Evolutionary conservation across 2,329 filamentous ascomycete species (phyloP), one percentile per base, ranked within the genome.

Genomic region (Tolypocladium cylindrosporum): DNA sequence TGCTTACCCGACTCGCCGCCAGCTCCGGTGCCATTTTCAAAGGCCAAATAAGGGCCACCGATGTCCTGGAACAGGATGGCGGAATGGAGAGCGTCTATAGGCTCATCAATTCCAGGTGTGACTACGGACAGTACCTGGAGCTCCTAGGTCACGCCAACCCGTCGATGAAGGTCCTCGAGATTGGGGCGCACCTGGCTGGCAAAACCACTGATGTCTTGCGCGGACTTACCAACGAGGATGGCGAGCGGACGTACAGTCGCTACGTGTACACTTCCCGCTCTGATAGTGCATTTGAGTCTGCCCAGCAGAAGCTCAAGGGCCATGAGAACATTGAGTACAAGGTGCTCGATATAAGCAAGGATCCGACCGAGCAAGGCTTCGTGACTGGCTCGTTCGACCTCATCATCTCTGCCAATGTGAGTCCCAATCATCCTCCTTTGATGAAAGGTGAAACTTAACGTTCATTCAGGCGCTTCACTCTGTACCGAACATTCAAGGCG

Each of bases 111-210:
- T 42, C 58, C 45, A 48, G 59, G 45, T 45, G 39, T 41, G 40
- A 43, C 19, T 37, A 45, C 19, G 31, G 16, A 34, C 24, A n/a
- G n/a, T 41, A 56, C 14, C 31, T 45, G 14, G 19, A 45, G 40
- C 42, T 50, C 48, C 42, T 58, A n/a, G 19, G 34, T 24, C 58
- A 63, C 42, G 16, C 27, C 16, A 55, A 60, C 31, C 61, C 61
- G 11, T 60, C 41, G 11, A 54, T 63, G 55, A 60, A 41, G 34
- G 27, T 62, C 2, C 36, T 62, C 16, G 63, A 67, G 39, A 64
- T 74, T 19, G 75, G 75, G 11, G 73, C 70, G 14, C 76, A 76
- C 3, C 74, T 72, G 4, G 75, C 73, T 4, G 69, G 67, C 19
- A 54, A 51, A 6, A 58, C 67, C 0, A 61, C 66, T 7, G 43